Evolutionary conservation across 306 rosid species (phyloP), one percentile per base, ranked within the genome.

Genomic region (Sesbania bispinosa): DNA sequence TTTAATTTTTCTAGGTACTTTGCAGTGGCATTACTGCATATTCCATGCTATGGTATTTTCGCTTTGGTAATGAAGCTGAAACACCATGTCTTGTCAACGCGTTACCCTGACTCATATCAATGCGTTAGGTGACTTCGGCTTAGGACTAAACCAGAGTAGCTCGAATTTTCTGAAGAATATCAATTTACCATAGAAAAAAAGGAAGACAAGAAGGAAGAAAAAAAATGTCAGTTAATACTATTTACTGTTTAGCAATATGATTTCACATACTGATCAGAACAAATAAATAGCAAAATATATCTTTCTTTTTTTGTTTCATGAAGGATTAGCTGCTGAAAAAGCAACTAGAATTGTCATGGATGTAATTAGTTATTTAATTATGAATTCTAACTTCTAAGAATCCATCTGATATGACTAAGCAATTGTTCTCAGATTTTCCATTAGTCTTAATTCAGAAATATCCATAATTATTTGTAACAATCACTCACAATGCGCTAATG

Each of bases 1-100:
- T 21, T 58, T 57, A 30, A 54, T 75, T 47, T 75, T 47, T 69
- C 29, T 42, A 92, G 96, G 98, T 93, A 93, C 83, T 74, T 88
- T 21, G 86, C 86, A 1, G 97, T 93, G 76, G 97, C 90, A 39
- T 69, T 90, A 4, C 48, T 90, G 82, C 98, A 90, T 47, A 79
- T 93, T 81, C 97, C 98, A 3, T 93, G 98, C 90, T 90, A 90
- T 73, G 92, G 97, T 72, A 69, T 93, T 76, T 88, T 93, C 63
- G 74, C 78, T 33, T 86, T 93, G 79, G 9, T 88, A 29, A 83
- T 93, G 84, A 93, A 84, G 93, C 83, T 93, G 79, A 93, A 93
- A 79, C 90, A 88, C 81, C 70, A 77, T 35, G 38, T 86, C 29
- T 77, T 83, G 24, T 86, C 95, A 11, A 82, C 83, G 1, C 62